Evolutionary conservation across 495 filamentous ascomycete species (phyloP).

Genomic region (Oidiodendron maius): DNA sequence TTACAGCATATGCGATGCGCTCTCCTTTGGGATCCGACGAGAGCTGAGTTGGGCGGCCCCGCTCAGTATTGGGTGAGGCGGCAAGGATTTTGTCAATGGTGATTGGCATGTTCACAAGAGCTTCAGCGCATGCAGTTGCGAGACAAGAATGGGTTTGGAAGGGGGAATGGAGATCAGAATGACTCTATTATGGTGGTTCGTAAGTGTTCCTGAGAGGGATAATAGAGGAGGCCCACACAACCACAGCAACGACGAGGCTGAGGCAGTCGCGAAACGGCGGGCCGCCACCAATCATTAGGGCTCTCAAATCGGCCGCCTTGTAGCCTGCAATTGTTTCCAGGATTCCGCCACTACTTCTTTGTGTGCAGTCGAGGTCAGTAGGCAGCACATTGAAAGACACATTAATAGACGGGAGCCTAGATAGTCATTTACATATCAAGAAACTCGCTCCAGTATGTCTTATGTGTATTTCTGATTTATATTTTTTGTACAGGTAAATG

Average conservation of each 20-base stretch:
- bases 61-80: conserved; percentile 66
- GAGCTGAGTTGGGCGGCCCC: conserved; percentile 85
- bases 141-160: not conserved
- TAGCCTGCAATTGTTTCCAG: too few species aligned
- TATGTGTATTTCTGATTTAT: too few species aligned
- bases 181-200: too few species aligned
- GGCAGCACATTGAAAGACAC: too few species aligned
- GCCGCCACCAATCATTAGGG: too few species aligned
- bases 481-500: too few species aligned
- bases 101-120: conserved; percentile 37
- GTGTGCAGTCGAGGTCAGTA: too few species aligned
- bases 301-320: too few species aligned
- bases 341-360: too few species aligned
- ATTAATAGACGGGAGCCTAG: too few species aligned
- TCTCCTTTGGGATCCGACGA: conserved; percentile 88
- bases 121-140: not conserved
- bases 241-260: not conserved
- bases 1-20: conserved; percentile 87
- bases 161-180: not conserved
- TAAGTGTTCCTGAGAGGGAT: not conserved
- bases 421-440: too few species aligned
- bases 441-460: too few species aligned
- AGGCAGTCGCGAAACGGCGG: not conserved
- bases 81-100: conserved; percentile 49
- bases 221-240: not conserved